phyloP scores from a whole-genome alignment of 495 filamentous ascomycete species.

The Jackrogersella multiformis region DNA sequence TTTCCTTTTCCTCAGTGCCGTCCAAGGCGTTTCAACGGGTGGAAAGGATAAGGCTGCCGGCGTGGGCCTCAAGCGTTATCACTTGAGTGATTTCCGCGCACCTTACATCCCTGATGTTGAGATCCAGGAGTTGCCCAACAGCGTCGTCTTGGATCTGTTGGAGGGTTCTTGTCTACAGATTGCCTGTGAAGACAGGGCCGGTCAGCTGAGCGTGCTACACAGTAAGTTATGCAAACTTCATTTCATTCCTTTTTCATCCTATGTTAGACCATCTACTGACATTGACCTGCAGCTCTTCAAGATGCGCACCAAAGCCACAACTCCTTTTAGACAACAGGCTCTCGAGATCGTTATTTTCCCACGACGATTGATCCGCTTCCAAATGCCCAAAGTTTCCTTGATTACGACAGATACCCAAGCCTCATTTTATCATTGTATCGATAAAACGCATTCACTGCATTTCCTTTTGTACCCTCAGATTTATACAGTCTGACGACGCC shows the following conservation, averaged over 20 bases:
- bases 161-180: slow-evolving; percentile 86
- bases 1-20: slow-evolving; percentile 74
- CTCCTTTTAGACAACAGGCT: slow-evolving; percentile 49
- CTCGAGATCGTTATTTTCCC: slow-evolving; percentile 6
- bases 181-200: slow-evolving; percentile 80
- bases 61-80: slow-evolving; percentile 72
- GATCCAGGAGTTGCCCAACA: slow-evolving; percentile 86
- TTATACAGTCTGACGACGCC: slow-evolving; percentile 32
- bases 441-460: slow-evolving; percentile 39
- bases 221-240: slow-evolving; percentile 59
- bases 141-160: slow-evolving; percentile 82
- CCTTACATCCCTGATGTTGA: slow-evolving; percentile 88
- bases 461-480: slow-evolving; percentile 44
- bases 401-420: slow-evolving; percentile 47
- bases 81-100: slow-evolving; percentile 79
- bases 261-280: slow-evolving; percentile 27
- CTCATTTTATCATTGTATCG: slow-evolving; percentile 28
- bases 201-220: slow-evolving; percentile 72
- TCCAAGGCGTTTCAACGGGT: slow-evolving; percentile 50
- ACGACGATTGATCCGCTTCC: slow-evolving; percentile 7
- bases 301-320: slow-evolving; percentile 58
- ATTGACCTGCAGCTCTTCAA: slow-evolving; percentile 51
- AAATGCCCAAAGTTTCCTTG: slow-evolving; percentile 30
- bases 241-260: neutral
- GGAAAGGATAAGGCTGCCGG: slow-evolving; percentile 47